Conservation (phyloP, 2,329 filamentous ascomycete species). For the Geosmithia flava region DNA sequence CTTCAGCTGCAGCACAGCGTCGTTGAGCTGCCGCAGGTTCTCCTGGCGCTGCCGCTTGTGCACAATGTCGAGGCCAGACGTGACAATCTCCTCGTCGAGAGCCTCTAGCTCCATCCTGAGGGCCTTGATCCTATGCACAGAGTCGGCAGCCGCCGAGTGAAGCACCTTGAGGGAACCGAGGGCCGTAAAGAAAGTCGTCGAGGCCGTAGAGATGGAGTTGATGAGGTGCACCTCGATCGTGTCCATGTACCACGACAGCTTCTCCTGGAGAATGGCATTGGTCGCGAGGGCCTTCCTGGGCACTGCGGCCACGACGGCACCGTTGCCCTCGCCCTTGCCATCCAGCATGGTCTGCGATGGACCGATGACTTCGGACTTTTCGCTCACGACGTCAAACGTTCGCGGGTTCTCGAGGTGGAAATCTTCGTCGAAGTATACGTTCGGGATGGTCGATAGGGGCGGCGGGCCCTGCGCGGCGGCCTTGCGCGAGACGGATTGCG, state of each 20-base stretch:
- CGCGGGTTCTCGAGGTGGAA: conserved; percentile 94
- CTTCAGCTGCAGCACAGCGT: conserved; percentile 73
- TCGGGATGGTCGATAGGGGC: conserved; percentile 82
- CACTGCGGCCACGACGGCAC: conserved; percentile 26
- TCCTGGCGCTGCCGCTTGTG: conserved; percentile 71
- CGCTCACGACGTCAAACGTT: conserved; percentile 93
- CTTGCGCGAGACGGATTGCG: conserved; percentile 40
- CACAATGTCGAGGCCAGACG: conserved; percentile 74
- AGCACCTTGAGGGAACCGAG: conserved; percentile 82
- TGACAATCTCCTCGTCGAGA: conserved; percentile 77
- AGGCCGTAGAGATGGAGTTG: conserved; percentile 89
- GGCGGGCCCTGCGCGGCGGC: conserved; percentile 56
- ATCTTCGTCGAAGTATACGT: conserved; percentile 86
- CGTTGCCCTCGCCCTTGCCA: conserved; percentile 41
- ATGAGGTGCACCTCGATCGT: conserved; percentile 97
- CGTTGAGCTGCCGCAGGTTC: conserved; percentile 71
- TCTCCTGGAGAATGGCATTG: conserved; percentile 95
- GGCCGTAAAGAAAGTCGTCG: conserved; percentile 91
- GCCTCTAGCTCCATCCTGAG: conserved; percentile 67
- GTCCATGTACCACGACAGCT: conserved; percentile 99
- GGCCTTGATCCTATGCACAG: conserved; percentile 73
- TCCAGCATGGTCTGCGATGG: conserved; percentile 41
- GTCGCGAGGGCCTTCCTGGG: conserved; percentile 83
- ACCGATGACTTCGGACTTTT: conserved; percentile 89
- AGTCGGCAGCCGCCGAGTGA: conserved; percentile 84